These are phyloP conservation scores for Lunularia cruciata DNA, from an alignment of 225 moss, liverwort and hornwort genomes.

Conservation along the genomic window DNA sequence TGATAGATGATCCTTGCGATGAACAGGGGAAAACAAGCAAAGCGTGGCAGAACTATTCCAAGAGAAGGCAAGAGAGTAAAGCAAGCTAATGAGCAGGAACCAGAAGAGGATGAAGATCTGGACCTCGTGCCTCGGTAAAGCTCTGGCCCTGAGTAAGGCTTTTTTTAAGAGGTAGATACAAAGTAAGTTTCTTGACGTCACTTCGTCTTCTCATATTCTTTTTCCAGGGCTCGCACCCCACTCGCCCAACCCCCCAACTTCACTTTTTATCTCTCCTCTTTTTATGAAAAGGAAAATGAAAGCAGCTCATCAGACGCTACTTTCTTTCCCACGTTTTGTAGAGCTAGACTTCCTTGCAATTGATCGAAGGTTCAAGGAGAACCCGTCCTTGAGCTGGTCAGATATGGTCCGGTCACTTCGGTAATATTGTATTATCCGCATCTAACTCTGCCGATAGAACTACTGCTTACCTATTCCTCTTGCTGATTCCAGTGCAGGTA, in stretches of 20 bases:
- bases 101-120: slow-evolving; percentile 85
- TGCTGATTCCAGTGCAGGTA: slow-evolving; percentile 9
- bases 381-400: not conserved
- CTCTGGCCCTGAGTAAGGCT: not conserved
- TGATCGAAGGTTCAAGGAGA: not conserved
- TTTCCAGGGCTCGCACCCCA: no score
- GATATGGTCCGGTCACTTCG: not conserved
- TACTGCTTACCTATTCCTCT: not conserved
- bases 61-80: slow-evolving; percentile 94
- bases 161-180: no score
- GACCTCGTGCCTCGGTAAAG: slow-evolving; percentile 57
- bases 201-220: no score
- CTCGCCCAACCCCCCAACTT: no score
- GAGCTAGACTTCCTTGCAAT: not conserved
- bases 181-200: no score
- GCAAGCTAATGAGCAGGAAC: slow-evolving; percentile 87
- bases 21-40: slow-evolving; percentile 78
- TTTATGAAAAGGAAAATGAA: no score
- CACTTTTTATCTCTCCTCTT: no score
- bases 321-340: not conserved
- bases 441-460: not conserved
- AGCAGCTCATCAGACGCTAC: not conserved
- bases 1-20: not conserved
- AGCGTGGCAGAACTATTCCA: slow-evolving; percentile 88
- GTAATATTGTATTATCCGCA: not conserved